Base-by-base conservation (phyloP, 1,139 yeast genomes). In the Fermentozyma sake region DNA sequence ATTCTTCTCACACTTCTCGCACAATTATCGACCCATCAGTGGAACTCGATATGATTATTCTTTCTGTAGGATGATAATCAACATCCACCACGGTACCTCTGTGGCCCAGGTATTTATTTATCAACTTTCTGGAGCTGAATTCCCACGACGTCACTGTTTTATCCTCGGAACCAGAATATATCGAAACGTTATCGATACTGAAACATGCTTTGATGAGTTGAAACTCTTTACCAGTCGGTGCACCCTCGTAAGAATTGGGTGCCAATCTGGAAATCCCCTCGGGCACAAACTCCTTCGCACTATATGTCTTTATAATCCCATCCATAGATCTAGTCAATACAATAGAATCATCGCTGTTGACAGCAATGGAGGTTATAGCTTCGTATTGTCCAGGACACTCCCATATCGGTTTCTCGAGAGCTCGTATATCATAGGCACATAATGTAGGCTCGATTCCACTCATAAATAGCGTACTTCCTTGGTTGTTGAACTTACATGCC, bases 361-460 rank as follows among this genome's bases (percentile, higher is more conserved):
- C 55, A 7, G 77, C 56, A 2, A 72, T 41, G 12, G 80, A 55
- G 0, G 87, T 75, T 9, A 80, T 68, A 2, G 79, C 56, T 29
- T 61, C 68, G 7, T 53, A 50, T 26, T 76, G 82, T 16, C 63
- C 61, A 7, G 48, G 54, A 24, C 68, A 60, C 12, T 44, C 47
- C 73, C 81, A 79, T n/a, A 67, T 26, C 0, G 72, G 63, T 8
- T 42, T 34, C 5, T 54, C 52, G 15, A 57, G 40, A 17, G 54
- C 52, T 38, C 79, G 52, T 17, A 70, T 32, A 42, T 82, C 91
- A 54, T 67, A 77, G 1, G 77, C 79, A 26, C 57, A 50, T 0
- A 84, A 64, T 0, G 62, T 53, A 1, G 86, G 80, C 34, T 83
- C 91, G 3, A 84, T 71, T 0, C 95, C 95, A 0, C 79, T 62